A percentile compares a stretch with the other conserved stretches of the same genome.
Evolutionary conservation across 495 filamentous ascomycete genomes (phyloP).

Genomic region (Penicillium odoratum): DNA sequence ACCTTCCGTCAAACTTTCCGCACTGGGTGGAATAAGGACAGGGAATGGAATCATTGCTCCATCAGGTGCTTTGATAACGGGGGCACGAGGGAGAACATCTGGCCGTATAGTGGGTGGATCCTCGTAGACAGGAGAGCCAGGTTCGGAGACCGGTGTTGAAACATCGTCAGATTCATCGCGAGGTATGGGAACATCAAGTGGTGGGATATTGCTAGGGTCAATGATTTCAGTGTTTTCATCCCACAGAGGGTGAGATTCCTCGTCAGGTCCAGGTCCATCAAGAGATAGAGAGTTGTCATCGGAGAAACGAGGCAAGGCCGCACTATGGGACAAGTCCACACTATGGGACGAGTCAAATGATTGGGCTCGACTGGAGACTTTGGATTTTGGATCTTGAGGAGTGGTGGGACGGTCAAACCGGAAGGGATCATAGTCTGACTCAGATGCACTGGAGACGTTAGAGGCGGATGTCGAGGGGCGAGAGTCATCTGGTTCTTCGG

Average conservation of each 20-base stretch:
- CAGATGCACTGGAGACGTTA: constrained; percentile 33
- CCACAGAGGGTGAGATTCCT: constrained; percentile 28
- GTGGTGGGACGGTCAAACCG: constrained; percentile 42
- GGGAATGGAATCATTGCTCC: constrained; percentile 31
- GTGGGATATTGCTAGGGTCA: constrained; percentile 7
- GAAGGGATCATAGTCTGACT: constrained; percentile 49
- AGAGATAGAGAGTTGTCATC: constrained; percentile 19
- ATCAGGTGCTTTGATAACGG: constrained; percentile 5
- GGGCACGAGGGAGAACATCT: constrained; percentile 6
- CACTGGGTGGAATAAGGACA: constrained; percentile 33
- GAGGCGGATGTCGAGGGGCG: constrained; percentile 47
- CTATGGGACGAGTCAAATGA: constrained; percentile 17
- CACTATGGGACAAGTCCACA: neutral
- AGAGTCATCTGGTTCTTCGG: constrained; percentile 29
- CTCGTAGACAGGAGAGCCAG: constrained; percentile 32
- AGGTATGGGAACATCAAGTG: constrained; percentile 20
- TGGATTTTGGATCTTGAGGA: constrained; percentile 18
- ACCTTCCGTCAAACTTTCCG: constrained; percentile 35
- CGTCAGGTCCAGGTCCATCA: constrained; percentile 47
- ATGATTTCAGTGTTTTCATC: constrained; percentile 12
- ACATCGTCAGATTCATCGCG: constrained; percentile 11
- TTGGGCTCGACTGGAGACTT: constrained; percentile 10
- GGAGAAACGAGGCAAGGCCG: neutral
- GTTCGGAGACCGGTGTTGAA: constrained; percentile 20
- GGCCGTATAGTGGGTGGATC: constrained; percentile 27